These are phyloP conservation scores for Angomonas deanei DNA, from an alignment of 208 protist genomes.

Conservation along the genomic window DNA sequence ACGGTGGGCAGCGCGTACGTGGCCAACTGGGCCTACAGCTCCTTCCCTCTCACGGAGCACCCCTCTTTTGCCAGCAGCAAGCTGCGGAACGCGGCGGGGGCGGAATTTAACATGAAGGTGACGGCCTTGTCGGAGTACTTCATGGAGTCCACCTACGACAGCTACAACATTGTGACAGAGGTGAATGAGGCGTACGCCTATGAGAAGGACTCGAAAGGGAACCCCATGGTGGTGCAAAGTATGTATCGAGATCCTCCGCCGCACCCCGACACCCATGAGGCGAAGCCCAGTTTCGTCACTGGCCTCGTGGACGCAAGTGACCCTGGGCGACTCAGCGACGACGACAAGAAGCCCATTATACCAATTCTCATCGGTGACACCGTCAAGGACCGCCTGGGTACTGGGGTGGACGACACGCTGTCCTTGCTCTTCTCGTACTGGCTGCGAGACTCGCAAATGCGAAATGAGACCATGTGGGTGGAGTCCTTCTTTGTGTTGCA, in stretches of 20 bases:
- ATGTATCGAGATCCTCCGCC: slow-evolving; percentile 39
- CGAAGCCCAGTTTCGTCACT: background rate
- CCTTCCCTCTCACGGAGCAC: slow-evolving; percentile 48
- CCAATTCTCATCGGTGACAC: slow-evolving; percentile 31
- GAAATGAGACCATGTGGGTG: background rate
- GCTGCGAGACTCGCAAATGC: background rate
- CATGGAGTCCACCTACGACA: slow-evolving; percentile 46
- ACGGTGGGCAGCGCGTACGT: slow-evolving; percentile 21
- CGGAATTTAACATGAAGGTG: slow-evolving; percentile 17
- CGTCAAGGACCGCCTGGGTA: slow-evolving; percentile 27
- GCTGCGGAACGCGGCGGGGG: slow-evolving; percentile 32
- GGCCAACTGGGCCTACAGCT: slow-evolving; percentile 55
- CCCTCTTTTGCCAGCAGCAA: slow-evolving; percentile 45
- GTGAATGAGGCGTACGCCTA: slow-evolving; percentile 29
- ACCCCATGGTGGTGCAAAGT: slow-evolving; percentile 52
- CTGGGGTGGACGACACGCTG: slow-evolving; percentile 14
- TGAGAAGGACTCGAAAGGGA: slow-evolving; percentile 16
- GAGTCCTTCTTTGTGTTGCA: slow-evolving; percentile 35
- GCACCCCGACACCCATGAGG: slow-evolving; percentile 7
- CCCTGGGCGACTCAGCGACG: background rate
- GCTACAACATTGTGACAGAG: slow-evolving; percentile 46
- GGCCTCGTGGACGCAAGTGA: background rate
- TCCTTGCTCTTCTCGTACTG: slow-evolving; percentile 50
- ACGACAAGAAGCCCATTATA: slow-evolving; percentile 18
- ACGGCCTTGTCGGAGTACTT: slow-evolving; percentile 41